These are phyloP conservation scores for Xylaria sp. DNA, from an alignment of 2,329 filamentous ascomycete genomes.

Conservation along the genomic window DNA sequence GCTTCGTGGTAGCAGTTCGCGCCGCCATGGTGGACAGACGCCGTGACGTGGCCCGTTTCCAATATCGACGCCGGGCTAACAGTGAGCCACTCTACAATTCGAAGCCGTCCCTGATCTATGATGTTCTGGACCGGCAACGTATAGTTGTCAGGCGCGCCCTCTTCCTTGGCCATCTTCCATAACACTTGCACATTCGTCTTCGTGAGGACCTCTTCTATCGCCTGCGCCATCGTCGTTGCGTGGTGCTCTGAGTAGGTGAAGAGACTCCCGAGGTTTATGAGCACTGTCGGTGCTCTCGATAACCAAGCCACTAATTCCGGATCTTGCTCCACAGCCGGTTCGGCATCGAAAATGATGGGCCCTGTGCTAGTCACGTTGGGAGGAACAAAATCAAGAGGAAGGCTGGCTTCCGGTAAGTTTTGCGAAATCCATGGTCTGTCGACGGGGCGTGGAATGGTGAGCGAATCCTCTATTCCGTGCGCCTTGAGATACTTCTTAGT, in stretches of 20 bases:
- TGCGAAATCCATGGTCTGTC: conserved; percentile 41
- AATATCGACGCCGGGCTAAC: conserved; percentile 37
- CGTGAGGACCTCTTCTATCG: conserved; percentile 33
- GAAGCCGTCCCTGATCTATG: conserved; percentile 33
- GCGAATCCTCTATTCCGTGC: conserved; percentile 30
- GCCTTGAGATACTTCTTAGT: conserved; percentile 33
- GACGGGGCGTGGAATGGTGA: conserved; percentile 25
- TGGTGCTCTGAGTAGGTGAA: conserved; percentile 33
- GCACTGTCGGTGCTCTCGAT: conserved; percentile 37
- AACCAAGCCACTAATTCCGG: conserved; percentile 38
- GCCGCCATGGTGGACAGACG: conserved; percentile 42
- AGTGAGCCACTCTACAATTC: conserved; percentile 36
- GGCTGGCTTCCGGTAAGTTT: conserved; percentile 35
- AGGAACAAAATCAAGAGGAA: conserved; percentile 37
- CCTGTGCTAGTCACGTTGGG: conserved; percentile 37
- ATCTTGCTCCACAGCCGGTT: conserved; percentile 35
- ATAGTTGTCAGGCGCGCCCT: conserved; percentile 29
- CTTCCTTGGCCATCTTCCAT: conserved; percentile 37
- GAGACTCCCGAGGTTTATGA: conserved; percentile 40
- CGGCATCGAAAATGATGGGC: conserved; percentile 38
- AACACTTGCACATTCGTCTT: conserved; percentile 35
- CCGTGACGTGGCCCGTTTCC: conserved; percentile 38
- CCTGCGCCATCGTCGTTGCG: conserved; percentile 39
- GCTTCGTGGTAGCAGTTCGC: conserved; percentile 41
- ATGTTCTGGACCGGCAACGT: conserved; percentile 25